Evolutionary conservation across 306 rosid species (phyloP).

Genomic region (Lathyrus oleraceus): DNA sequence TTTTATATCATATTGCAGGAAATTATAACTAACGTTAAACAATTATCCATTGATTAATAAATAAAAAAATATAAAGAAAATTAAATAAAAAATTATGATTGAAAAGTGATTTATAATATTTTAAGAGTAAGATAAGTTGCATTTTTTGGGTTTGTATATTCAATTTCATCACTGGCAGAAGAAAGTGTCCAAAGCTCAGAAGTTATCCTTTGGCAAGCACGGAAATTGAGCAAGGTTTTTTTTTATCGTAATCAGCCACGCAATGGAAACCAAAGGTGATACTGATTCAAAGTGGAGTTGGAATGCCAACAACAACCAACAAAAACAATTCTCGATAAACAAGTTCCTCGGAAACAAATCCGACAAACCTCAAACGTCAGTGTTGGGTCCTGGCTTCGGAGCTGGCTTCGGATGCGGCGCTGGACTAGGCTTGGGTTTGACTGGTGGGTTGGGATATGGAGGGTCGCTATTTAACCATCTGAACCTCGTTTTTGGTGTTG

Average conservation of each 20-base stretch:
- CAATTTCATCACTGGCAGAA: too few species aligned
- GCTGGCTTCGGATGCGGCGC: constrained; percentile 55
- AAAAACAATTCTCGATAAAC: constrained; percentile 33
- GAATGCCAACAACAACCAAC: constrained; percentile 33
- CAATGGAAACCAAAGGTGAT: constrained; percentile 35
- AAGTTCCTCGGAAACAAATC: constrained; percentile 38
- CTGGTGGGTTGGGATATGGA: constrained; percentile 47
- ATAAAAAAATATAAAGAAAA: too few species aligned
- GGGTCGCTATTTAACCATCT: constrained; percentile 44
- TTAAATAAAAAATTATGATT: too few species aligned
- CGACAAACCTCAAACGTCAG: constrained; percentile 17
- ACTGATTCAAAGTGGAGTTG: constrained; percentile 44
- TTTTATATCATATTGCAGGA: too few species aligned
- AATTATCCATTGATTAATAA: too few species aligned
- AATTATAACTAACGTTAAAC: too few species aligned
- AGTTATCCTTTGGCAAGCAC: background rate
- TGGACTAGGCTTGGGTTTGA: constrained; percentile 48
- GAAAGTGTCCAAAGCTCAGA: background rate
- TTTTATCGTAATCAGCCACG: background rate
- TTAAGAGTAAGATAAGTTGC: too few species aligned
- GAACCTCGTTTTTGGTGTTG: constrained; percentile 40
- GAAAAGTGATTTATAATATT: too few species aligned
- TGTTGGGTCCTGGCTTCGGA: constrained; percentile 50
- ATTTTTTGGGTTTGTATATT: too few species aligned
- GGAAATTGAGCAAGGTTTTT: background rate